Evolutionary conservation across 108 stramenopile species (phyloP), one percentile per base, ranked within the genome.

Genomic region (Mediolabrus comicus): DNA sequence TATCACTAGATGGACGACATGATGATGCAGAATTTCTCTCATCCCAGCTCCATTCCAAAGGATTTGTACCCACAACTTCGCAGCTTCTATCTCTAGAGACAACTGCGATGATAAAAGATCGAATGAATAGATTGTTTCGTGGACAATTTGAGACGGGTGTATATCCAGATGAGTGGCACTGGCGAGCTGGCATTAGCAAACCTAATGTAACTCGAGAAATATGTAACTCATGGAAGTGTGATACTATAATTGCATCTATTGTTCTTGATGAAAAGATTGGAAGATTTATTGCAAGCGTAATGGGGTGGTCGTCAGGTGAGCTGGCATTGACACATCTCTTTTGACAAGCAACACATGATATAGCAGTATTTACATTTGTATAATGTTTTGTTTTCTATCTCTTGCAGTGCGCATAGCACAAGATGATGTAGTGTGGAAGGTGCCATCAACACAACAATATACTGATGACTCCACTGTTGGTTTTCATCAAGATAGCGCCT

Each of bases 141-240:
- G 87, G 85, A 54, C 43, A 77, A 32, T 90, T 86, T 60, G 84
- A 83, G 32, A 87, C 86, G 11, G 76, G 81, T 2, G 70, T 86
- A 19, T 87, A 84, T 57, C 89, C 89, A 3, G 87, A 90, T 59
- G 89, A 90, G 70, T 84, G 83, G 81, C 87, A 90, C 72, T 90
- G 86, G 86, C 59, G 82, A 38, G 58, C 73, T 14, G 82, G 79
- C 14, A 77, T 84, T 12, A 67, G 64, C 36, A 35, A 33, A 35
- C 64, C 62, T 10, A 30, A 72, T 25, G 82, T 62, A 6, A 67
- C 84, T 19, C 55, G 84, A 46, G 84, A 90, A 56, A 84, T 90
- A 3, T 84, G 86, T 49, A 90, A 90, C 62, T 68, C 68, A 2
- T 90, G 87, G 87, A 90, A 90, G 66, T 38, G 82, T 24, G 65